A percentile compares a stretch with the other conserved stretches of the same genome.
Evolutionary conservation across 2,329 filamentous ascomycete species (phyloP).

Genomic region (Geosmithia morbida): DNA sequence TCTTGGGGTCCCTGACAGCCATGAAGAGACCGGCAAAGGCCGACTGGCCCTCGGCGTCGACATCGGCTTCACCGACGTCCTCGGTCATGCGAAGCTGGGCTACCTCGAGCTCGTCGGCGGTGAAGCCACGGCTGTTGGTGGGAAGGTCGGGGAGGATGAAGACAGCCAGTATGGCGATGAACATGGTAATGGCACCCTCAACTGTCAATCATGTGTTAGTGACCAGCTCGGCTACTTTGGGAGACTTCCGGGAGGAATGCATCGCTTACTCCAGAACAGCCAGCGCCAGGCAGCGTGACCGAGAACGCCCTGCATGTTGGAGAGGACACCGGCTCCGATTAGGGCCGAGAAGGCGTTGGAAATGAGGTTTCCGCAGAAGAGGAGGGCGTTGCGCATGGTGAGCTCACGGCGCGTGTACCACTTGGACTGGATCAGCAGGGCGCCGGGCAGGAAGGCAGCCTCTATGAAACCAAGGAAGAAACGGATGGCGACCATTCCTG

Average conservation of each 20-base stretch:
- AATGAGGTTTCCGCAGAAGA: slow-evolving; percentile 45
- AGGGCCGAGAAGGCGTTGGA: slow-evolving; percentile 46
- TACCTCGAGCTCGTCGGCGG: slow-evolving; percentile 39
- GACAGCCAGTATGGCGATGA: slow-evolving; percentile 26
- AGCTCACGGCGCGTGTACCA: slow-evolving; percentile 52
- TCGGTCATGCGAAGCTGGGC: slow-evolving; percentile 41
- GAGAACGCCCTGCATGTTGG: slow-evolving; percentile 38
- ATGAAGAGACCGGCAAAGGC: slow-evolving; percentile 39
- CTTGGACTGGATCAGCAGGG: slow-evolving; percentile 47
- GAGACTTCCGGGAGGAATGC: not conserved
- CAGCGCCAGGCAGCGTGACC: slow-evolving; percentile 45
- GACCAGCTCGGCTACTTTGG: not conserved
- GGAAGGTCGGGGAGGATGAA: slow-evolving; percentile 40
- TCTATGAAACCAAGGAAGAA: slow-evolving; percentile 49
- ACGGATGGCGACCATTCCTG: slow-evolving; percentile 37
- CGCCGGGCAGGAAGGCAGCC: slow-evolving; percentile 50
- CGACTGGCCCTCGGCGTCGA: slow-evolving; percentile 32
- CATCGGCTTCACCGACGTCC: slow-evolving; percentile 41
- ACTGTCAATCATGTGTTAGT: slow-evolving; percentile 10
- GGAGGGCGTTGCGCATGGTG: slow-evolving; percentile 36
- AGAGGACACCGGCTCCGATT: slow-evolving; percentile 42
- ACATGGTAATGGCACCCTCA: slow-evolving; percentile 37
- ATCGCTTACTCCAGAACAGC: slow-evolving; percentile 33
- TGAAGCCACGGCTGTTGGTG: slow-evolving; percentile 41
- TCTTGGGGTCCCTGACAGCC: slow-evolving; percentile 45